Evolutionary conservation across 441 rosid genomes (phyloP), one percentile per base, ranked within the genome.

Genomic region (Croton setiger): DNA sequence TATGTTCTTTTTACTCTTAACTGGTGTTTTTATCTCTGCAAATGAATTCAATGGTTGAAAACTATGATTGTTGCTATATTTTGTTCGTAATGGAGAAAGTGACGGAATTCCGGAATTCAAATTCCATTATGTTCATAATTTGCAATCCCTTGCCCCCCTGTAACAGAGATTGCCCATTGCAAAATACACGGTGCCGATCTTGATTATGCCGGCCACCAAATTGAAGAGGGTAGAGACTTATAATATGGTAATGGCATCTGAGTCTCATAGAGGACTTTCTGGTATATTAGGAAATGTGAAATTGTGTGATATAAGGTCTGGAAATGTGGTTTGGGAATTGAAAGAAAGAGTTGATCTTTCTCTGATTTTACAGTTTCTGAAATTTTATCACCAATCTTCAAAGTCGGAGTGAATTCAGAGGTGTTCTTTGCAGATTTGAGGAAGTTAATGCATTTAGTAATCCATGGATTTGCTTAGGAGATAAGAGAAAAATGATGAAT

Each of bases 281-380:
- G 97, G 97, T 53, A 85, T 88, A 15, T 23, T 69, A 2, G 97
- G 97, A 56, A 84, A 84, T 43, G 79, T 90, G 13, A 83, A 75
- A 72, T 81, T 94, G 48, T 94, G 95, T 96, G 98, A 94, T 64
- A 63, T 90, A 55, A 86, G 98, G 69, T 84, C 91, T 2, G 91
- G 87, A 52, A 83, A 64, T 69, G 86, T 79, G 56, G 87, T 83
- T 15, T 88, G 90, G 83, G 97, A 90, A 80, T 73, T 89, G 64
- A 86, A 85, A 77, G 98, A 94, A 74, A 81, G 64, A 11, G 83
- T 72, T 4, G 96, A 94, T 82, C 97, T 74, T 94, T 94, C 76
- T 72, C 97, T 1, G 98, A 94, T 74, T 81, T 92, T 5, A 76
- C 96, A 0, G 86, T 88, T 11, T 94, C 97, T 0, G 91, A 90